Evolutionary conservation across 148 eudicot species (phyloP).

Genomic region (Rhododendron kiyosumense): DNA sequence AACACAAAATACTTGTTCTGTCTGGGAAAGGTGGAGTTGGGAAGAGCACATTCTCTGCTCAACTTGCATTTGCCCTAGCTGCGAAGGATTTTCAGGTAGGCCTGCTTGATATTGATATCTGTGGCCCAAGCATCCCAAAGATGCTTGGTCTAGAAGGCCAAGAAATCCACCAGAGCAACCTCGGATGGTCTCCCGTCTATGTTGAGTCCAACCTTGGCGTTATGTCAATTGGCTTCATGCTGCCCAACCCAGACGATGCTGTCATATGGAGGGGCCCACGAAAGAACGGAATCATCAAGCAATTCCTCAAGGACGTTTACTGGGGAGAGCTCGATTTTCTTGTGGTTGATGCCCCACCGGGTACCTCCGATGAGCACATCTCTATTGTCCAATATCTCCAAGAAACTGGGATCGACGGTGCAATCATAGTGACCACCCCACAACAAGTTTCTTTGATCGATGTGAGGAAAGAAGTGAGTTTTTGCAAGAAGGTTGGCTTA

Average conservation of each 20-base stretch:
- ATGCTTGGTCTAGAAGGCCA: constrained; percentile 98
- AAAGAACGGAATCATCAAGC: constrained; percentile 80
- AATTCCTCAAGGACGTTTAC: constrained; percentile 75
- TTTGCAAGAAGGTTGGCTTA: constrained; percentile 81
- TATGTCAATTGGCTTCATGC: constrained; percentile 97
- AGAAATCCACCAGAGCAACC: constrained; percentile 89
- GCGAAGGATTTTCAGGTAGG: constrained; percentile 80
- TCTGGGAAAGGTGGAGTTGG: constrained; percentile 97
- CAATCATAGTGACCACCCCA: constrained; percentile 87
- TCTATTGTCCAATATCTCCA: constrained; percentile 76
- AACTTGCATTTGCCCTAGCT: constrained; percentile 75
- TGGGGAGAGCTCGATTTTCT: constrained; percentile 93
- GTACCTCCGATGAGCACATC: constrained; percentile 89
- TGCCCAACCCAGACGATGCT: constrained; percentile 82
- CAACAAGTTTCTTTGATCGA: constrained; percentile 89
- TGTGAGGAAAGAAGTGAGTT: constrained; percentile 76
- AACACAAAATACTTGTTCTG: constrained; percentile 81
- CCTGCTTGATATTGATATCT: constrained; percentile 81
- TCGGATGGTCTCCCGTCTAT: constrained; percentile 94
- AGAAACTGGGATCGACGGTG: constrained; percentile 77
- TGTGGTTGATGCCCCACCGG: constrained; percentile 94
- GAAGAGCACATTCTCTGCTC: constrained; percentile 95
- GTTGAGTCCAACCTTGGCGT: constrained; percentile 94
- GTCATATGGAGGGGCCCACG: constrained; percentile 98
- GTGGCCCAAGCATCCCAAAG: constrained; percentile 94